Conservation (phyloP, 2,329 filamentous ascomycete species). For the Curvularia eragrostidis region DNA sequence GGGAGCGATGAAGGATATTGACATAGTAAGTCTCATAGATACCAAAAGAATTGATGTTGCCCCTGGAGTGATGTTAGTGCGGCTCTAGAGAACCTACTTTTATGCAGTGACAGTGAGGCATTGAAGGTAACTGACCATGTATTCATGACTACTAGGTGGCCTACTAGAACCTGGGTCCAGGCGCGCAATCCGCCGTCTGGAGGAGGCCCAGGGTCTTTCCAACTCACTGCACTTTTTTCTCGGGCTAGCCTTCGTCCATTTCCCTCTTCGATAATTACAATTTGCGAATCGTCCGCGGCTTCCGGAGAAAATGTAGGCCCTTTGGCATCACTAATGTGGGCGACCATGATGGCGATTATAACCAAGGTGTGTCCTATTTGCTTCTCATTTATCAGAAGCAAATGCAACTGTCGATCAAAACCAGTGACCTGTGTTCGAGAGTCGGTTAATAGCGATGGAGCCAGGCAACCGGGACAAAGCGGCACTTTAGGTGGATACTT, state of each 20-base stretch:
- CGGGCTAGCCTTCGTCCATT: neutral
- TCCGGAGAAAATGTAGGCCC: neutral
- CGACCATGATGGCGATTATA: neutral
- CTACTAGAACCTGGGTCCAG: conserved; percentile 52
- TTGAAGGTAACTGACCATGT: conserved; percentile 34
- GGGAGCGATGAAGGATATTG: conserved; percentile 40
- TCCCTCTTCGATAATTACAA: neutral
- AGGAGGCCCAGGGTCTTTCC: conserved; percentile 5
- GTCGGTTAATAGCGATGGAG: neutral
- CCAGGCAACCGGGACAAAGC: neutral
- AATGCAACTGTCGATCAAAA: neutral
- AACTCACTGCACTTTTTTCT: neutral
- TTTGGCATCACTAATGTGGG: neutral
- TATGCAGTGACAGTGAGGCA: neutral
- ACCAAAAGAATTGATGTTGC: conserved; percentile 38
- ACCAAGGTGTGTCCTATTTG: neutral
- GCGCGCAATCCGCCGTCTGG: conserved; percentile 56
- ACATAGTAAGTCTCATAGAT: conserved; percentile 42
- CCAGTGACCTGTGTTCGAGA: neutral
- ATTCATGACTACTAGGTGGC: conserved; percentile 52
- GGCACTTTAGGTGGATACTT: no score
- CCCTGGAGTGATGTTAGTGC: conserved; percentile 4
- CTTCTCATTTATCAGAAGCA: neutral
- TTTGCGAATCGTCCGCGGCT: neutral
- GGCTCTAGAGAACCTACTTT: neutral